Conservation (phyloP, 495 filamentous ascomycete species). For the Astrocystis sublimbata region DNA sequence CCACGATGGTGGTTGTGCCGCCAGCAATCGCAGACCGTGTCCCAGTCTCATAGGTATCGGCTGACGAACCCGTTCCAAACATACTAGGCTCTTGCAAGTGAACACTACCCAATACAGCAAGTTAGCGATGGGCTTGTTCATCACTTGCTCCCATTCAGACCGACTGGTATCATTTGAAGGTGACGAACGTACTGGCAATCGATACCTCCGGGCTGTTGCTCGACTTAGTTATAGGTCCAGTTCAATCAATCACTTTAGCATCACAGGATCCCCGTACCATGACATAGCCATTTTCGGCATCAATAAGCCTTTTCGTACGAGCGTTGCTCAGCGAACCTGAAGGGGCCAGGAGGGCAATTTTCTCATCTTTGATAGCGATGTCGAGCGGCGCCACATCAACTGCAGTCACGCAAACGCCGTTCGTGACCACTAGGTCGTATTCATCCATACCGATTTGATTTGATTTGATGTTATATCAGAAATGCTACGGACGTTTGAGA, state of each 20-base stretch:
- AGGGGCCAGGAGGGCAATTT: slow-evolving; percentile 49
- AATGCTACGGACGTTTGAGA: not conserved
- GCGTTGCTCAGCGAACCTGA: slow-evolving; percentile 32
- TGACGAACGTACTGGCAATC: slow-evolving; percentile 39
- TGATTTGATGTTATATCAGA: not conserved
- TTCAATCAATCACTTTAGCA: not conserved
- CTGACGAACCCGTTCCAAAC: slow-evolving; percentile 51
- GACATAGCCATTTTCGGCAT: slow-evolving; percentile 52
- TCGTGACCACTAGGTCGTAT: slow-evolving; percentile 48
- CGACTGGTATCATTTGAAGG: not conserved
- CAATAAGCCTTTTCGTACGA: slow-evolving; percentile 40
- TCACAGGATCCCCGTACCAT: slow-evolving; percentile 24
- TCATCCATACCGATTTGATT: slow-evolving; percentile 9
- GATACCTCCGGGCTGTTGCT: slow-evolving; percentile 37
- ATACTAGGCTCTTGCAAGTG: slow-evolving; percentile 46
- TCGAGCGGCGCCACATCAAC: slow-evolving; percentile 47
- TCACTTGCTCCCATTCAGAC: not conserved
- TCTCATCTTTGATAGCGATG: slow-evolving; percentile 52
- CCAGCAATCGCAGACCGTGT: slow-evolving; percentile 60
- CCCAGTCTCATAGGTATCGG: slow-evolving; percentile 56
- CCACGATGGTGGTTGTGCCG: slow-evolving; percentile 61
- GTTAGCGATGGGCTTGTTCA: not conserved
- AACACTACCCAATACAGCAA: slow-evolving; percentile 22
- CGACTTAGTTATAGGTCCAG: not conserved
- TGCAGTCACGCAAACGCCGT: slow-evolving; percentile 52